Evolutionary conservation across 495 filamentous ascomycete species (phyloP).

Genomic region (Tuber borchii): DNA sequence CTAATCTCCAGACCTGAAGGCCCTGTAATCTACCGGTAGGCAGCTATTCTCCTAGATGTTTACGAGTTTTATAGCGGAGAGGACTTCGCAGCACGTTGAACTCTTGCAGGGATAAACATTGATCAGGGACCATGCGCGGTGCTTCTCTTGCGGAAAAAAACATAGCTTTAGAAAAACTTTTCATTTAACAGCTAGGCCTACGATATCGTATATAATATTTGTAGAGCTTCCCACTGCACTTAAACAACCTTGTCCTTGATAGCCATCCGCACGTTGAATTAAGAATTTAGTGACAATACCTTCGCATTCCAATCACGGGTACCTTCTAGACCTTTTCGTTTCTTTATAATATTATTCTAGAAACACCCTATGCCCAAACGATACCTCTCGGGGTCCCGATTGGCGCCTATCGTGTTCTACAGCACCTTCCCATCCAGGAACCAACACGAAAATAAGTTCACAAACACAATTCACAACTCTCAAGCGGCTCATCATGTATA

Average conservation of each 20-base stretch:
- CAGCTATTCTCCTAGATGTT: no score
- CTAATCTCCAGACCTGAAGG: no score
- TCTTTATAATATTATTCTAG: background rate
- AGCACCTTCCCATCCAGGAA: background rate
- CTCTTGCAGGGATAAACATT: background rate
- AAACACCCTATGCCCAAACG: background rate
- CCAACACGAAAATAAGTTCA: background rate
- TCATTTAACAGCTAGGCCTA: background rate
- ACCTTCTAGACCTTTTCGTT: background rate
- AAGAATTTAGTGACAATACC: background rate
- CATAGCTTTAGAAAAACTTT: background rate
- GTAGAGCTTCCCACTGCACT: background rate
- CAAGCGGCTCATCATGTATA: background rate
- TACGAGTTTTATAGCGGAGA: no score
- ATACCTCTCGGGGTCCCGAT: background rate
- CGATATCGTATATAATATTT: background rate
- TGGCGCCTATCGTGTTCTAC: background rate
- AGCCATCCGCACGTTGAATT: background rate
- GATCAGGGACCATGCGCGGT: background rate
- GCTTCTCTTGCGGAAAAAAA: background rate
- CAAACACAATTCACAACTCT: background rate
- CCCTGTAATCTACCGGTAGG: no score
- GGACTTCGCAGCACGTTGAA: background rate
- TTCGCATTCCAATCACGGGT: background rate
- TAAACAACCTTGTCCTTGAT: background rate